A percentile compares a stretch with the other conserved stretches of the same genome.
Conservation (phyloP, 768 basidiomycete species). For the Pleurotus pulmonarius region DNA sequence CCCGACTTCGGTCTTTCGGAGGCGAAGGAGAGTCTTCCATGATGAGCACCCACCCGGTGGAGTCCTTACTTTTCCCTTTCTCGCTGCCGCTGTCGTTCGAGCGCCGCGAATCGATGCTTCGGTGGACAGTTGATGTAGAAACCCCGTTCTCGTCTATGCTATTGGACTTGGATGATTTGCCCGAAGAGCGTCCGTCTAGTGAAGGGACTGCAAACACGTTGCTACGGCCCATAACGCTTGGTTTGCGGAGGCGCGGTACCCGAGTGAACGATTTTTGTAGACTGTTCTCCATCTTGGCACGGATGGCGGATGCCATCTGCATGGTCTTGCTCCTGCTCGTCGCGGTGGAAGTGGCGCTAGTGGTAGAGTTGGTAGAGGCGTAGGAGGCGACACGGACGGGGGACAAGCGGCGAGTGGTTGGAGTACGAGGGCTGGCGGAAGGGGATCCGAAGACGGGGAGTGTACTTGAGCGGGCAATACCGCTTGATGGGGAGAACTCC, state of each 20-base stretch:
- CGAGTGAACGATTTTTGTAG: conserved; percentile 88
- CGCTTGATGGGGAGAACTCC: conserved; percentile 36
- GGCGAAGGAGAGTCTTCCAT: conserved; percentile 85
- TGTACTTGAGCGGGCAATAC: conserved; percentile 54
- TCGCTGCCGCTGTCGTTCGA: conserved; percentile 42
- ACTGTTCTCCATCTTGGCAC: conserved; percentile 75
- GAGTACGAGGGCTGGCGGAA: conserved; percentile 44
- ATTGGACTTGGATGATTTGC: conserved; percentile 27
- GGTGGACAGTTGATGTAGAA: conserved; percentile 18
- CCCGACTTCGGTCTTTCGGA: conserved; percentile 48
- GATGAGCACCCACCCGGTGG: conserved; percentile 83
- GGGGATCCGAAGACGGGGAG: conserved; percentile 44
- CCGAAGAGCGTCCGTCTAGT: conserved; percentile 27
- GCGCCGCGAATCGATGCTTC: conserved; percentile 43
- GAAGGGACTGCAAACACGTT: conserved; percentile 33
- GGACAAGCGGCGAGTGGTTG: conserved; percentile 32
- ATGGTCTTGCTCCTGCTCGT: conserved; percentile 76
- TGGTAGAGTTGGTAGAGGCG: conserved; percentile 37
- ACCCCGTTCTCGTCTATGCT: conserved; percentile 5
- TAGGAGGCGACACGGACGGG: conserved; percentile 33
- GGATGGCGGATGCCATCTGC: conserved; percentile 92
- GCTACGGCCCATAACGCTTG: conserved; percentile 61
- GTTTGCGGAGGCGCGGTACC: conserved; percentile 81
- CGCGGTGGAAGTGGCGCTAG: conserved; percentile 37
- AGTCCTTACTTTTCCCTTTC: conserved; percentile 49